Evolutionary conservation across 768 basidiomycete genomes (phyloP).

Genomic region (Leccinum rimulosum): DNA sequence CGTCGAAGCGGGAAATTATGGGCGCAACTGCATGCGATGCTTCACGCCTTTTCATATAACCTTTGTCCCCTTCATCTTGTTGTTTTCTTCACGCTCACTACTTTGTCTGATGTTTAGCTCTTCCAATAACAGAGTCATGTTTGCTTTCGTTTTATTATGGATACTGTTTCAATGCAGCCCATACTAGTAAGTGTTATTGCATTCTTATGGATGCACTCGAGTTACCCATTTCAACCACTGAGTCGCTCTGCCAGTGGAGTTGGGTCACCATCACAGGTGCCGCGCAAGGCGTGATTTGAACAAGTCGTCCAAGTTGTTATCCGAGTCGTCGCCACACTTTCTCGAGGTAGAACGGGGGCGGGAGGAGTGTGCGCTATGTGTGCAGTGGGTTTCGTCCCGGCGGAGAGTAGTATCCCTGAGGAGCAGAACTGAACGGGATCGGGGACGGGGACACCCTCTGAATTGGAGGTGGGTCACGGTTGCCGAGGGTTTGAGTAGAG

Average conservation of each 20-base stretch:
- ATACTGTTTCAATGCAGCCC: slow-evolving; percentile 11
- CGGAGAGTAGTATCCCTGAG: too few species aligned
- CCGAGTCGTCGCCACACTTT: too few species aligned
- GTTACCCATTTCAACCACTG: neutral
- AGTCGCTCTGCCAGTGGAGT: neutral
- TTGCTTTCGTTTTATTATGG: slow-evolving; percentile 15
- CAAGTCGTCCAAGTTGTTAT: too few species aligned
- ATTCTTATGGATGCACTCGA: slow-evolving; percentile 14
- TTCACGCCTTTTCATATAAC: slow-evolving; percentile 19
- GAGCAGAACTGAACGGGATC: too few species aligned
- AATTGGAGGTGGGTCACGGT: too few species aligned
- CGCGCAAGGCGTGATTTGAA: too few species aligned
- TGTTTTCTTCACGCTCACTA: slow-evolving; percentile 9
- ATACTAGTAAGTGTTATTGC: neutral
- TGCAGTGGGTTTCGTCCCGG: too few species aligned
- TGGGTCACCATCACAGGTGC: too few species aligned
- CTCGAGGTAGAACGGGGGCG: too few species aligned
- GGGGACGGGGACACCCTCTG: too few species aligned
- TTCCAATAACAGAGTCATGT: slow-evolving; percentile 21
- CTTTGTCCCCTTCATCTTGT: slow-evolving; percentile 8
- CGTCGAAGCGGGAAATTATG: slow-evolving; percentile 17
- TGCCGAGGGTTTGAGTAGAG: too few species aligned
- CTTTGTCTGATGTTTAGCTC: slow-evolving; percentile 11
- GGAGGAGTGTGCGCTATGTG: too few species aligned
- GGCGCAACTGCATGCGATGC: slow-evolving; percentile 17